Percentiles rank a stretch among this genome's conserved stretches.
Conservation (phyloP, 345 rosid genomes). For the Kandelia obovata region DNA sequence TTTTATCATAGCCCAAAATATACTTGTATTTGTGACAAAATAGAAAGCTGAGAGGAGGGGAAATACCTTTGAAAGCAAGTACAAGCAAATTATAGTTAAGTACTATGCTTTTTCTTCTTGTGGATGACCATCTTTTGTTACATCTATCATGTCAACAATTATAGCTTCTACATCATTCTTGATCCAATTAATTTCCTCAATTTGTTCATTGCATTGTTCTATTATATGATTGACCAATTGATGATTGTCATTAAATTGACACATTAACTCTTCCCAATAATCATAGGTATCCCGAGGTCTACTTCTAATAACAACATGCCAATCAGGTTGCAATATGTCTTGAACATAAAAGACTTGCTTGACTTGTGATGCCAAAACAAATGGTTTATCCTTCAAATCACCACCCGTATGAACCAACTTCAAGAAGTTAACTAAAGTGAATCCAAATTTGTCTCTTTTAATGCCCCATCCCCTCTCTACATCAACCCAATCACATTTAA, state of each 20-base stretch:
- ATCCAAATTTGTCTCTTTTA: too few relatives aligned
- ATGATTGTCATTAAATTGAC: neutral
- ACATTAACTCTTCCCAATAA: neutral
- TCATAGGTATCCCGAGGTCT: neutral
- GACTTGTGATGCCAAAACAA: neutral
- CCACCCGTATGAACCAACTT: too few relatives aligned
- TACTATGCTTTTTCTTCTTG: neutral
- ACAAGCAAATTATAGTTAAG: too few relatives aligned
- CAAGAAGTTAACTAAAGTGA: too few relatives aligned
- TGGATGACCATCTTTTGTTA: neutral
- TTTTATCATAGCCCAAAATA: too few relatives aligned
- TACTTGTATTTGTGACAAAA: too few relatives aligned
- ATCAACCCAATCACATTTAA: too few relatives aligned
- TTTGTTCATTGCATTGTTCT: neutral
- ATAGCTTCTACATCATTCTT: neutral
- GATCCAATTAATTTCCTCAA: neutral
- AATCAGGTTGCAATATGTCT: neutral
- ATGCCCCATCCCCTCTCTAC: too few relatives aligned
- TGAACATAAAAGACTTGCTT: neutral
- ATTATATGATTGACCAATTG: neutral
- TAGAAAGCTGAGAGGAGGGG: too few relatives aligned
- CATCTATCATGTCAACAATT: neutral
- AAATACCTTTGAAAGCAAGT: too few relatives aligned
- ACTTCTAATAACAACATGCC: neutral
- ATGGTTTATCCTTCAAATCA: neutral